Conservation (phyloP, 345 rosid species). For the Euphorbia pulcherrima region DNA sequence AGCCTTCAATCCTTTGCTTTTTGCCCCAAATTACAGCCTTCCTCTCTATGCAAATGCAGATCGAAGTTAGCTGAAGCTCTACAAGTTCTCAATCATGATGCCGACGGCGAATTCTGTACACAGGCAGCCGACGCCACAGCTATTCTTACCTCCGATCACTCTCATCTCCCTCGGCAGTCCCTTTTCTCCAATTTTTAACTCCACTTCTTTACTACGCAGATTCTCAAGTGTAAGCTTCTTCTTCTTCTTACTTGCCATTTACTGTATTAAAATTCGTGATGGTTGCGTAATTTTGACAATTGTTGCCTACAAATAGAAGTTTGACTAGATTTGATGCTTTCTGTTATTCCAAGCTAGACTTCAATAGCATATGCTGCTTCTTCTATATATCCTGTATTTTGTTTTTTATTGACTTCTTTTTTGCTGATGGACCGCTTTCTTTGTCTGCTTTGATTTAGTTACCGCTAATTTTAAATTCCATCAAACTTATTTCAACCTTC, state of each 20-base stretch:
- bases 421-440: not conserved
- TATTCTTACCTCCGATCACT: constrained; percentile 68
- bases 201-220: constrained; percentile 90
- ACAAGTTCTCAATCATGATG: constrained; percentile 81
- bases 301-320: not conserved
- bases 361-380: not conserved
- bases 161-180: constrained; percentile 19
- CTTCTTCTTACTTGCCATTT: not conserved
- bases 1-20: no score
- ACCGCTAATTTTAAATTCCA: not conserved
- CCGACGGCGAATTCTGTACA: constrained; percentile 77
- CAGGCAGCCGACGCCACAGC: constrained; percentile 82
- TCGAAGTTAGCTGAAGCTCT: constrained; percentile 86
- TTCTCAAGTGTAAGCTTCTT: constrained; percentile 80
- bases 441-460: not conserved
- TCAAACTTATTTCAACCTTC: not conserved
- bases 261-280: constrained; percentile 30
- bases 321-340: not conserved
- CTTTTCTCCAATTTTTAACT: constrained; percentile 57
- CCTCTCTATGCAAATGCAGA: constrained; percentile 45
- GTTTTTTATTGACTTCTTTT: not conserved
- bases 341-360: constrained; percentile 56
- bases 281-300: constrained; percentile 31
- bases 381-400: not conserved
- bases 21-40: no score